Evolutionary conservation across 768 basidiomycete species (phyloP).

Genomic region (Kwoniella mangroviensis): DNA sequence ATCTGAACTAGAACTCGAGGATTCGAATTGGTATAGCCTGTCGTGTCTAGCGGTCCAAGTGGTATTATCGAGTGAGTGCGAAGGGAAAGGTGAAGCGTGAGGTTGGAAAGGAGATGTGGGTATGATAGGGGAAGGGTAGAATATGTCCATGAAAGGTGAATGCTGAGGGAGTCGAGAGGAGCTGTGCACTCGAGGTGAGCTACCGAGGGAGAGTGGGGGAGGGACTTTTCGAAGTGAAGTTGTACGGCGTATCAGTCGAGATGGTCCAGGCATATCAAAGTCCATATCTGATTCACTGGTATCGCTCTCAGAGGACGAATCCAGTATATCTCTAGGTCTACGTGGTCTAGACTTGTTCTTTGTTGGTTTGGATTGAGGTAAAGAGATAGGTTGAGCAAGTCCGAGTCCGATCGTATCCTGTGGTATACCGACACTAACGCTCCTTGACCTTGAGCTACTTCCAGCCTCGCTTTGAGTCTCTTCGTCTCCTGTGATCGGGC

Average conservation of each 20-base stretch:
- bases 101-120: conserved; percentile 26
- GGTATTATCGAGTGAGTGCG: conserved; percentile 54
- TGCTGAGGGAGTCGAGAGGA: conserved; percentile 25
- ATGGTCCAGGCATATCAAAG: conserved; percentile 27
- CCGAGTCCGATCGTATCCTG: conserved; percentile 15
- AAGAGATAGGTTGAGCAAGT: conserved; percentile 11
- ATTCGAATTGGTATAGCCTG: conserved; percentile 35
- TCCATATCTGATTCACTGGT: conserved; percentile 47
- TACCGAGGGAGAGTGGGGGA: conserved; percentile 25
- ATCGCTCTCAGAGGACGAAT: conserved; percentile 43
- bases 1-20: conserved; percentile 45
- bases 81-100: conserved; percentile 46
- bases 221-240: conserved; percentile 31
- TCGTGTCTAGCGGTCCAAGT: conserved; percentile 45
- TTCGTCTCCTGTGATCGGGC: conserved; percentile 20
- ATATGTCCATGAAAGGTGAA: conserved; percentile 36
- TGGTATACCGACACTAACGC: conserved; percentile 15
- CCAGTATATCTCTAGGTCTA: conserved; percentile 24
- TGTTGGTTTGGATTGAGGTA: conserved; percentile 3
- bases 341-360: conserved; percentile 13
- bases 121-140: conserved; percentile 32
- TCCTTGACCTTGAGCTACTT: conserved; percentile 27
- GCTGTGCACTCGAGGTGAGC: conserved; percentile 25
- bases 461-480: conserved; percentile 23
- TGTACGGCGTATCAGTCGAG: conserved; percentile 15